Evolutionary conservation across 2,329 filamentous ascomycete genomes (phyloP), one percentile per base, ranked within the genome.

Genomic region (Penicillium occitanis): DNA sequence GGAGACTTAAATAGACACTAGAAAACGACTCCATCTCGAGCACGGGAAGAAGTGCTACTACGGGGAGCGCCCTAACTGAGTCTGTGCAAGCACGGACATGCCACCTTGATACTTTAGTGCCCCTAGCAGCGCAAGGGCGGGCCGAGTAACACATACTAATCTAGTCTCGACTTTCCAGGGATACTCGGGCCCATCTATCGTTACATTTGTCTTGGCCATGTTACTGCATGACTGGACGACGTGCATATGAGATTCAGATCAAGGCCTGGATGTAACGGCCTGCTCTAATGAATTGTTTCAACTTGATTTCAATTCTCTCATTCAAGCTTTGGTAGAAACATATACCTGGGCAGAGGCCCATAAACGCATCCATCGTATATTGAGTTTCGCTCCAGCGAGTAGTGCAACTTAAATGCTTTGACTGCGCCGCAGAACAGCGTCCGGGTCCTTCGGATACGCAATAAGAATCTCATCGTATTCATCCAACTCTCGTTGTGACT

Each of bases 121-220:
- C 28, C 28, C 51, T 57, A 57, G 51, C 30, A 57, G 19, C 53
- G 53, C 53, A 35, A 55, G 30, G 30, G 30, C 51, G 30, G 51
- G 28, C 50, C 28, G 28, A 35, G n/a, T 55, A 35, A 35, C 17
- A 11, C 28, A 22, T 14, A 28, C 28, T 35, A 19, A 3, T 22
- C 51, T 37, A 53, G 17, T 22, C 50, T n/a, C 25, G 22, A 30
- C 48, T n/a, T n/a, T 30, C 13, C 25, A 53, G 50, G 50, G 19
- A 33, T 33, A 5, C 40, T 13, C 2, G 50, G 28, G 48, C 25
- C 50, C 50, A 55, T 30, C 14, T n/a, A 51, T 53, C 25, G 25
- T 53, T 30, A n/a, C 50, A 33, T 53, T 10, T 33, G 25, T n/a
- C 28, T 19, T 19, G 30, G 28, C 30, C 50, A 53, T n/a, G 50